These are phyloP conservation scores for Abrus pulchellus DNA, from an alignment of 306 rosid species.

Conservation along the genomic window DNA sequence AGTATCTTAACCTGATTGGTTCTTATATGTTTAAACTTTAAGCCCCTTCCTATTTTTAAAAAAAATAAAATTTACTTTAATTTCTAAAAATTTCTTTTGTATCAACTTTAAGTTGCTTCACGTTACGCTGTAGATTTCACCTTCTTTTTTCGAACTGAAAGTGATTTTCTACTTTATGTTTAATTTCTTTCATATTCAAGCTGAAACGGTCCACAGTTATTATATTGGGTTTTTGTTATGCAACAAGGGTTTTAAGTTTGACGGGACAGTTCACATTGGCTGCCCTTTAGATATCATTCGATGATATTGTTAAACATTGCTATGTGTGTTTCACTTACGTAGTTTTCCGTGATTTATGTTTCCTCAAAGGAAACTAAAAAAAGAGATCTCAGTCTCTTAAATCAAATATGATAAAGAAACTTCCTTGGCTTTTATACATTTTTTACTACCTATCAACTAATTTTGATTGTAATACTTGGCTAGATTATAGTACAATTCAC, in stretches of 20 bases:
- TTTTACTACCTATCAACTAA: background rate
- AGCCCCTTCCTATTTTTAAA: no score
- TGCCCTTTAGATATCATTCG: background rate
- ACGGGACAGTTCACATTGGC: background rate
- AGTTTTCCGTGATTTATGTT: conserved; percentile 3
- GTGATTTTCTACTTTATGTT: background rate
- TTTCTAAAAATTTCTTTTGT: background rate
- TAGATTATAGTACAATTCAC: background rate
- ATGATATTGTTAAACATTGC: background rate
- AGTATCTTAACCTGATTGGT: conserved; percentile 18
- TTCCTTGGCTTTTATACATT: background rate
- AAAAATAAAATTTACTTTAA: background rate
- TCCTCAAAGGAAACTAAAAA: background rate
- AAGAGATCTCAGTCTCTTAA: background rate
- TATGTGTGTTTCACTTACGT: background rate
- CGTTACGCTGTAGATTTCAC: background rate
- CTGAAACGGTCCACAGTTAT: background rate
- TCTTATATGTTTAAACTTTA: background rate
- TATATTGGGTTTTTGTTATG: background rate
- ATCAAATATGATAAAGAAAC: conserved; percentile 21
- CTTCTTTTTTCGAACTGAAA: background rate
- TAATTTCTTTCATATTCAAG: background rate
- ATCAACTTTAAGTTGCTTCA: background rate
- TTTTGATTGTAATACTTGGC: background rate
- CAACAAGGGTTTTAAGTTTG: background rate